phyloP scores from a whole-genome alignment of 2,329 filamentous ascomycete genomes.

The Rhinocladiella mackenziei region DNA sequence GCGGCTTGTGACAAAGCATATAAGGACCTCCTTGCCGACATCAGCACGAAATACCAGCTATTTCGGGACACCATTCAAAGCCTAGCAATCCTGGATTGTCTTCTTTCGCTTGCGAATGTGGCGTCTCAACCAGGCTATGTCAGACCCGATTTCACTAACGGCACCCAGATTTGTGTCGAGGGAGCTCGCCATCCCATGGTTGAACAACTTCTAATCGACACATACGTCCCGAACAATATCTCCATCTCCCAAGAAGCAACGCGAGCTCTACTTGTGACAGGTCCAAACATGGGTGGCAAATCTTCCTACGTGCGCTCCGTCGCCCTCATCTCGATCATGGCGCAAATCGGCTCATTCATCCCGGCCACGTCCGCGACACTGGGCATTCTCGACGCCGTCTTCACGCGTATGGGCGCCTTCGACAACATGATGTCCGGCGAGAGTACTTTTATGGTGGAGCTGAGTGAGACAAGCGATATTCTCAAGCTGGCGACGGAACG shows the following conservation, averaged over 20 bases:
- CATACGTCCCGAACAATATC: constrained; percentile 89
- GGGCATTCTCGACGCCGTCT: constrained; percentile 83
- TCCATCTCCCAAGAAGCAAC: constrained; percentile 62
- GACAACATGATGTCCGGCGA: constrained; percentile 96
- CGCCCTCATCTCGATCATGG: constrained; percentile 87
- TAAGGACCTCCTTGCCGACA: constrained; percentile 62
- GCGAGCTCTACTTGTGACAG: constrained; percentile 82
- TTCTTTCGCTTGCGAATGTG: constrained; percentile 79
- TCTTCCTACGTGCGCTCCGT: constrained; percentile 94
- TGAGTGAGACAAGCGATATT: constrained; percentile 87
- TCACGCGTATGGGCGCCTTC: constrained; percentile 91
- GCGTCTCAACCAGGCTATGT: constrained; percentile 83
- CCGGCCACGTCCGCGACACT: constrained; percentile 71
- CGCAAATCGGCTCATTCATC: constrained; percentile 91
- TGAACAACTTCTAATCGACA: constrained; percentile 77
- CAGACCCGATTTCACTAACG: constrained; percentile 65
- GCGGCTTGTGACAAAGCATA: constrained; percentile 89
- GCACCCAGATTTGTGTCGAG: constrained; percentile 65
- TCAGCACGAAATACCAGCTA: constrained; percentile 79
- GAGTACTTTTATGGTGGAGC: constrained; percentile 96
- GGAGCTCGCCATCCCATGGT: constrained; percentile 91
- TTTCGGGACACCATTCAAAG: constrained; percentile 84
- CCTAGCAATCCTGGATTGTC: constrained; percentile 82
- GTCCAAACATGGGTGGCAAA: constrained; percentile 98
- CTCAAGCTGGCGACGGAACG: constrained; percentile 81